A percentile compares a stretch with the other conserved stretches of the same genome.
Evolutionary conservation across 2,329 filamentous ascomycete species (phyloP).

Genomic region (Pseudogymnoascus sp.): DNA sequence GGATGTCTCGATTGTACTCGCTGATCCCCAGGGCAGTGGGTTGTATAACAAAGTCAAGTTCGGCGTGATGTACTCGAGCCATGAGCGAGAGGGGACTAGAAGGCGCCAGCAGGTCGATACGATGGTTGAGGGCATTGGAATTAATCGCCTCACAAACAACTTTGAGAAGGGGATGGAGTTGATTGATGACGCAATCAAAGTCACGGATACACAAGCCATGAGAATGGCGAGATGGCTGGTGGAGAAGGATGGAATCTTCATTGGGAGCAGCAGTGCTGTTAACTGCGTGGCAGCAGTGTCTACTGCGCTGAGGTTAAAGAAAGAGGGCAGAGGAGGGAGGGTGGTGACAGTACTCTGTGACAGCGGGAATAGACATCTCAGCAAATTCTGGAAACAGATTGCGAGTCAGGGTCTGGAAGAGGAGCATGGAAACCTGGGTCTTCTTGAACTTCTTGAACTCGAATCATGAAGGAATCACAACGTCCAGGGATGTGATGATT

Average conservation of each 20-base stretch:
- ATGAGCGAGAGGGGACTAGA: constrained; percentile 83
- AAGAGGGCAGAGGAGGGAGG: constrained; percentile 46
- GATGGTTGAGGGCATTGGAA: constrained; percentile 90
- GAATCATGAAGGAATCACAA: constrained; percentile 1
- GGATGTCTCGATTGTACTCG: constrained; percentile 58
- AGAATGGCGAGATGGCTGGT: constrained; percentile 95
- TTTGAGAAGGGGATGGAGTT: constrained; percentile 80
- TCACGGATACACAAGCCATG: constrained; percentile 81
- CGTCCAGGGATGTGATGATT: neutral
- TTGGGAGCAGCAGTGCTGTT: constrained; percentile 91
- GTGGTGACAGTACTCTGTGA: constrained; percentile 84
- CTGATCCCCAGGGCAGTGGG: constrained; percentile 89
- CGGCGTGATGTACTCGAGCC: constrained; percentile 89
- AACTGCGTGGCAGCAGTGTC: constrained; percentile 80
- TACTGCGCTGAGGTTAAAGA: constrained; percentile 56
- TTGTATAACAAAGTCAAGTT: constrained; percentile 86
- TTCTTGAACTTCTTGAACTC: constrained; percentile 40
- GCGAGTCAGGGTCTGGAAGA: constrained; percentile 59
- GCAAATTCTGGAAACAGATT: constrained; percentile 75
- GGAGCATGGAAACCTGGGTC: constrained; percentile 40
- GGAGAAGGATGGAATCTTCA: constrained; percentile 89
- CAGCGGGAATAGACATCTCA: constrained; percentile 71
- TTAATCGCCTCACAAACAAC: constrained; percentile 90
- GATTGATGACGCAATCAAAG: constrained; percentile 81
- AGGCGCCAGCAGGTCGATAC: constrained; percentile 87